These are phyloP conservation scores for Neurospora hispaniola DNA, from an alignment of 495 filamentous ascomycete genomes.

Conservation along the genomic window DNA sequence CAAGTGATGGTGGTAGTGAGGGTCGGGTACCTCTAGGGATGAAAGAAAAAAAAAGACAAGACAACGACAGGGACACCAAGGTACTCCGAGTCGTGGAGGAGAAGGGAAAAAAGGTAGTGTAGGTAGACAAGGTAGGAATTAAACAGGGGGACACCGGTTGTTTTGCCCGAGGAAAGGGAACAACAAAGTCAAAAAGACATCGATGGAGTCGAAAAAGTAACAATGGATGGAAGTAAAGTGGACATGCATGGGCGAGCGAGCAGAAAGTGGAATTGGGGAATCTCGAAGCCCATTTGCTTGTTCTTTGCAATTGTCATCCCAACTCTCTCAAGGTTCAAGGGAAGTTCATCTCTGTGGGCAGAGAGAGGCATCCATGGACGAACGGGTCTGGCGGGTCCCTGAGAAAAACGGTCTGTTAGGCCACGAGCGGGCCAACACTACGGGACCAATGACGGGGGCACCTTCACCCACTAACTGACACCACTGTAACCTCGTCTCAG, in stretches of 20 bases:
- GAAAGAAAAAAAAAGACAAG: background rate
- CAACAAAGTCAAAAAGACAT: conserved; percentile 1
- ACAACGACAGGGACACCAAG: background rate
- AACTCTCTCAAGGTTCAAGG: background rate
- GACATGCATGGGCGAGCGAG: background rate
- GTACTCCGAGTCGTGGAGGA: background rate
- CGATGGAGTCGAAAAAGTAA: conserved; percentile 7
- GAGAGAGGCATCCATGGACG: background rate
- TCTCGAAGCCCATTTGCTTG: conserved; percentile 3
- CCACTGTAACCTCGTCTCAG: background rate
- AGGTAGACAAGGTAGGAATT: background rate
- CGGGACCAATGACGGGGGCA: background rate
- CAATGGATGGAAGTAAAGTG: background rate
- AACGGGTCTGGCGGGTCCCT: background rate
- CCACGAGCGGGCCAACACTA: background rate
- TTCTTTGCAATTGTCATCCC: background rate
- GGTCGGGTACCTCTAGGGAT: background rate
- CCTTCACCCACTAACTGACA: background rate
- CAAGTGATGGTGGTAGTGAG: background rate
- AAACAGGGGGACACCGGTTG: background rate
- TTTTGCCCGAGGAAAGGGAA: conserved; percentile 16
- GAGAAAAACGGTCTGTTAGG: background rate
- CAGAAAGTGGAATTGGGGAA: conserved; percentile 5
- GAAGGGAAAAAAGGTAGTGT: background rate
- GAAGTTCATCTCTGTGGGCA: background rate